Conservation (phyloP, 148 eudicot species). For the Nepenthes mirabilis region DNA sequence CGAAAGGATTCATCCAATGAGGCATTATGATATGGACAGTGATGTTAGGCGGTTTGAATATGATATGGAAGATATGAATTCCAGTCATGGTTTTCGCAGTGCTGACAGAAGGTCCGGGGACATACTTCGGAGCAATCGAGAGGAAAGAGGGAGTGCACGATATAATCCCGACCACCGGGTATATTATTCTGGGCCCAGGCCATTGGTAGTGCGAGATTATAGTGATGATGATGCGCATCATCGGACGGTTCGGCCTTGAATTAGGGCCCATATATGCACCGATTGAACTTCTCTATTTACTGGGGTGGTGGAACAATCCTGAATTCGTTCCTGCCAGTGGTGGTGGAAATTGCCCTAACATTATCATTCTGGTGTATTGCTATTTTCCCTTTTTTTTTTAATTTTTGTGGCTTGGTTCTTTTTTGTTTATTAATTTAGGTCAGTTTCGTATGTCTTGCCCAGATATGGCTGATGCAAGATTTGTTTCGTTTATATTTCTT, state of each 20-base stretch:
- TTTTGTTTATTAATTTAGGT: background rate
- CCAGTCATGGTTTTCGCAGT: slow-evolving; percentile 15
- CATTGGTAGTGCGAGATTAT: slow-evolving; percentile 15
- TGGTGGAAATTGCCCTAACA: too few species aligned
- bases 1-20: slow-evolving; percentile 27
- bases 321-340: background rate
- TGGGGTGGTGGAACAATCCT: background rate
- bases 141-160: slow-evolving; percentile 21
- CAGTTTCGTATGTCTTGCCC: background rate
- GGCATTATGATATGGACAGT: slow-evolving; percentile 25
- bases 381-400: background rate
- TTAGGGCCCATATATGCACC: too few species aligned
- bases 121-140: slow-evolving; percentile 18
- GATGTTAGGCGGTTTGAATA: slow-evolving; percentile 27
- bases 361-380: background rate
- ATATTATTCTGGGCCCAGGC: slow-evolving; percentile 14
- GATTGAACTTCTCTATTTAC: background rate
- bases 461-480: background rate
- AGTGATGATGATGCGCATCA: slow-evolving; percentile 14
- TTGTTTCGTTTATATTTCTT: too few species aligned
- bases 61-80: slow-evolving; percentile 20
- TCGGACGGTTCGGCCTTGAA: slow-evolving; percentile 8
- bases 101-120: slow-evolving; percentile 21
- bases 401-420: background rate
- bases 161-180: slow-evolving; percentile 19